Conservation (phyloP, 352 stramenopile genomes). For the Phytophthora aleatoria region DNA sequence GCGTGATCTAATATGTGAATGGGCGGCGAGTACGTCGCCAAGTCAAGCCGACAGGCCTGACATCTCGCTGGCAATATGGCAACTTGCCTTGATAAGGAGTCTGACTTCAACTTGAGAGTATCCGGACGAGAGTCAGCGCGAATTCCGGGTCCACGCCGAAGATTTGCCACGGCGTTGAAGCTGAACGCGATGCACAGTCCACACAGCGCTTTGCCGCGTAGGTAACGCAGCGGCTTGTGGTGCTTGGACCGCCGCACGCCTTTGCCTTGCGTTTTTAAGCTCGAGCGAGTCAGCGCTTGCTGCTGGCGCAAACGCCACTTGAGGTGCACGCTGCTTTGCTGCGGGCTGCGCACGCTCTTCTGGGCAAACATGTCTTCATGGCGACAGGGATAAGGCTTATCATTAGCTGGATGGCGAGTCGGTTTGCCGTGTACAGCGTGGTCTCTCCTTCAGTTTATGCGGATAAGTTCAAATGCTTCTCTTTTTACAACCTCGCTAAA, state of each 20-base stretch:
- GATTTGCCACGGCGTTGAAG: too few relatives aligned
- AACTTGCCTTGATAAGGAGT: constrained; percentile 6
- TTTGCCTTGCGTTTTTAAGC: constrained; percentile 15
- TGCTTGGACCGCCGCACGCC: background rate
- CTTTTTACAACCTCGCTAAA: constrained; percentile 7
- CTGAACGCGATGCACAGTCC: background rate
- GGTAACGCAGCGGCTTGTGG: constrained; percentile 6
- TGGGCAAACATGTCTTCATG: too few relatives aligned
- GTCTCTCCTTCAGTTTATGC: constrained; percentile 8
- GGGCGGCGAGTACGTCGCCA: constrained; percentile 2
- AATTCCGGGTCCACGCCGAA: background rate
- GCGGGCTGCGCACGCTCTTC: background rate
- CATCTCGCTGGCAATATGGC: background rate
- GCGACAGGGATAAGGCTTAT: too few relatives aligned
- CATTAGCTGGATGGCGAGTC: background rate
- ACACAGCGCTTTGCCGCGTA: constrained; percentile 3
- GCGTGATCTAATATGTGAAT: constrained; percentile 1
- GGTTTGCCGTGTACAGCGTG: constrained; percentile 5
- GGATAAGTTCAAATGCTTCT: too few relatives aligned
- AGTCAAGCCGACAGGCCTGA: constrained; percentile 11
- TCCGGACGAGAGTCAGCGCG: constrained; percentile 32
- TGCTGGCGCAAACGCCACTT: background rate
- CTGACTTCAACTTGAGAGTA: constrained; percentile 33
- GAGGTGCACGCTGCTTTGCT: constrained; percentile 13
- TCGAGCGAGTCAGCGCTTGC: background rate